Evolutionary conservation across 1,284 basidiomycete genomes (phyloP).

Genomic region (Grifola frondosa): DNA sequence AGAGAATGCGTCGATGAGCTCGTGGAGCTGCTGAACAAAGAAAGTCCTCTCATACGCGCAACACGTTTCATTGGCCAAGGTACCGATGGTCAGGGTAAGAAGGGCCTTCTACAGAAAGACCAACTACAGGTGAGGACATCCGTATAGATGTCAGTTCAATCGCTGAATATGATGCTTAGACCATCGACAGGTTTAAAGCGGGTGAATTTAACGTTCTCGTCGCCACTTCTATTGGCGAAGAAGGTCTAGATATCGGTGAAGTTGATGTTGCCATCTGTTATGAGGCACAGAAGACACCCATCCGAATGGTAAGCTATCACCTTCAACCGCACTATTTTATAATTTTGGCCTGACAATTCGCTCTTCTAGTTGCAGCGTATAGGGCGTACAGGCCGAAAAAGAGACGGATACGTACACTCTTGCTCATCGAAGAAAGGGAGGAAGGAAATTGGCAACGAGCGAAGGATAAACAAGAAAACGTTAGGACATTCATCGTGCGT

Average conservation of each 20-base stretch:
- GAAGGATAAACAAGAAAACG: slow-evolving; percentile 83
- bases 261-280: slow-evolving; percentile 98
- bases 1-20: slow-evolving; percentile 91
- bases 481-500: slow-evolving; percentile 86
- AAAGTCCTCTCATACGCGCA: slow-evolving; percentile 74
- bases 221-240: slow-evolving; percentile 96
- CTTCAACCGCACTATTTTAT: background rate
- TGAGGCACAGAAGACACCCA: slow-evolving; percentile 94
- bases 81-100: slow-evolving; percentile 80
- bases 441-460: slow-evolving; percentile 92
- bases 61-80: slow-evolving; percentile 92
- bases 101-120: slow-evolving; percentile 88
- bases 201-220: slow-evolving; percentile 93
- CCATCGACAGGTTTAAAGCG: slow-evolving; percentile 84
- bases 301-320: slow-evolving; percentile 78
- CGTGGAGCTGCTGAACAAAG: slow-evolving; percentile 72
- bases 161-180: slow-evolving; percentile 39
- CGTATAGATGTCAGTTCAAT: background rate
- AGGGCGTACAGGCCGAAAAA: slow-evolving; percentile 93
- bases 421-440: slow-evolving; percentile 92
- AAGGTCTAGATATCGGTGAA: slow-evolving; percentile 99
- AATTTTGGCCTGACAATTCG: background rate
- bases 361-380: slow-evolving; percentile 84
- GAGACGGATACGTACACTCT: slow-evolving; percentile 86
- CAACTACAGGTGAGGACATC: slow-evolving; percentile 72